Evolutionary conservation across 441 rosid genomes (phyloP), one percentile per base, ranked within the genome.

Genomic region (Croton laevigatus): DNA sequence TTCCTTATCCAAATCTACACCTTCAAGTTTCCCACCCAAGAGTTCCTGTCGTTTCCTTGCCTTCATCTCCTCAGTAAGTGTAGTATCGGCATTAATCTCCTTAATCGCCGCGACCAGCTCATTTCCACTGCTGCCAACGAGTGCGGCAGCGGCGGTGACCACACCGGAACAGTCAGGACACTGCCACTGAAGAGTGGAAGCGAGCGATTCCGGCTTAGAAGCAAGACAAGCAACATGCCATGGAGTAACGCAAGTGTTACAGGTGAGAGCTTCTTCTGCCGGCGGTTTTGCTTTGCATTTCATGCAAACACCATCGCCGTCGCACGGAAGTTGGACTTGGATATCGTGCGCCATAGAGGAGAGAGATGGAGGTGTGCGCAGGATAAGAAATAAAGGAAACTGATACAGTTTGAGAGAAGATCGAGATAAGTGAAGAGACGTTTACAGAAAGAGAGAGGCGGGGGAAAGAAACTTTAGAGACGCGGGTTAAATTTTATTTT

Each of bases 291-390:
- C 60, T 66, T 82, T 79, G 81, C 95, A 86, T 55, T 62, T 62
- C 91, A 89, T 85, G 81, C 93, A 89, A 4, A 71, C 52, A 19
- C 86, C 91, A 3, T 81, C 89, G 17, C 84, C 86, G 71, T 86
- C 85, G 78, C 96, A 91, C 0, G 97, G 95, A 8, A 89, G 84
- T 70, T 89, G 85, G 52, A 60, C 74, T 70, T 89, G 85, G 52
- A 60, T 76, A 44, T 46, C 83, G 51, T 63, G 79, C 65, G 85
- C 84, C 94, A 88, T 84, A 16, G n/a, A n/a, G 12, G 22, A 2
- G 59, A 27, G 48, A 22, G 32, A 27, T 27, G 32, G 16, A 8
- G 16, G 68, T 2, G 53, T 49, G 55, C 59, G 49, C 45, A 32
- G 66, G 73, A 70, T 61, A 70, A 51, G 65, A 36, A 38, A 17